Conservation (phyloP, 805 yeast genomes). For the Wickerhamiella lipophila region DNA sequence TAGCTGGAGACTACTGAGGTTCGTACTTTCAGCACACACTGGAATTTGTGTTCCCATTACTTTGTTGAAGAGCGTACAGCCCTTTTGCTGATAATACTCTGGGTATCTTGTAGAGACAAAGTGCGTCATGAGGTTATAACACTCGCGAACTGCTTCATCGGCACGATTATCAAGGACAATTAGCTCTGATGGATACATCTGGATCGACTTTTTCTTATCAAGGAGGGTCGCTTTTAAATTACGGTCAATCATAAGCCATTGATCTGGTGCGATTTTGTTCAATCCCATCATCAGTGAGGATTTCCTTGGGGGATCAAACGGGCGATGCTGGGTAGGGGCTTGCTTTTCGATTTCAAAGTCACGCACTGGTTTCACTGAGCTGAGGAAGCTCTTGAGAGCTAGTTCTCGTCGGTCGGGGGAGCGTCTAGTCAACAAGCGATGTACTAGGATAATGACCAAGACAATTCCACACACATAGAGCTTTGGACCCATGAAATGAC, state of each 20-base stretch:
- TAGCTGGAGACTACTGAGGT: conserved; percentile 8
- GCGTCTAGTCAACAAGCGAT: background rate
- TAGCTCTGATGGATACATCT: conserved; percentile 23
- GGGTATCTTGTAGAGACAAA: conserved; percentile 40
- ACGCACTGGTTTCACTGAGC: background rate
- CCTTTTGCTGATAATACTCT: conserved; percentile 31
- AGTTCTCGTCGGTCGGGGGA: background rate
- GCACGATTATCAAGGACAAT: conserved; percentile 18
- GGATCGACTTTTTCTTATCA: background rate
- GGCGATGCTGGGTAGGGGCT: background rate
- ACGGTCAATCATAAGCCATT: conserved; percentile 6
- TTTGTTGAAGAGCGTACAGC: conserved; percentile 12
- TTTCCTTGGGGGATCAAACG: conserved; percentile 1
- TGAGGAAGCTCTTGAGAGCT: background rate
- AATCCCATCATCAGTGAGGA: conserved; percentile 2
- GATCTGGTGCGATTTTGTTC: background rate
- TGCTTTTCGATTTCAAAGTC: background rate
- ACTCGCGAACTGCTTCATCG: conserved; percentile 31
- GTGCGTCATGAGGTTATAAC: conserved; percentile 33
- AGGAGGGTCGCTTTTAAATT: background rate
- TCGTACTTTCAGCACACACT: background rate
- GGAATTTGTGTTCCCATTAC: background rate
- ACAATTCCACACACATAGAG: background rate
- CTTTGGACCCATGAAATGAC: background rate
- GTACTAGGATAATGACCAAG: background rate